Percentiles rank a stretch among this genome's conserved stretches.
Evolutionary conservation across 2,329 filamentous ascomycete species (phyloP).

Genomic region (Lecanoromycetidae sp.): DNA sequence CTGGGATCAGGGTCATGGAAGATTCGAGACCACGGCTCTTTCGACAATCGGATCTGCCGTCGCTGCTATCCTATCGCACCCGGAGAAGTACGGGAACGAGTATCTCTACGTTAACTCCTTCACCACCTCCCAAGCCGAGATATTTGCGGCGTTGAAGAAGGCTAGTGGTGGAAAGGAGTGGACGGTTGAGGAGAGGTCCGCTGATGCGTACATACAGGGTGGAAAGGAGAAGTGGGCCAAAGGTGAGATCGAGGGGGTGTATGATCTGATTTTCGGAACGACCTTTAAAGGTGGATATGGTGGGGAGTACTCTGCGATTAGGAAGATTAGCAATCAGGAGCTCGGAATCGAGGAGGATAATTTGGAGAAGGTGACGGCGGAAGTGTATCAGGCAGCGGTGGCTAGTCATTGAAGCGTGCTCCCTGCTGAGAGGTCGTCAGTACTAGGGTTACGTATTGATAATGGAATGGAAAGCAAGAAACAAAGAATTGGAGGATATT

Average conservation of each 20-base stretch:
- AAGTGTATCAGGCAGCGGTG: too few relatives aligned
- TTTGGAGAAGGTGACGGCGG: background rate
- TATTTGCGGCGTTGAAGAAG: slow-evolving; percentile 19
- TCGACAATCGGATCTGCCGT: slow-evolving; percentile 37
- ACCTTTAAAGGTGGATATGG: background rate
- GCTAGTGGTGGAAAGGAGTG: background rate
- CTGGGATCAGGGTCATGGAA: slow-evolving; percentile 39
- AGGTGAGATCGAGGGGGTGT: background rate
- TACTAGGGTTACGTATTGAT: background rate
- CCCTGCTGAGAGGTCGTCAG: background rate
- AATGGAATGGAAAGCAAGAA: too few relatives aligned
- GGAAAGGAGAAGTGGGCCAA: background rate
- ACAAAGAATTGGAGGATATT: background rate
- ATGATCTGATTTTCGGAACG: background rate
- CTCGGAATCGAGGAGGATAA: background rate
- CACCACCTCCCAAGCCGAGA: slow-evolving; percentile 33
- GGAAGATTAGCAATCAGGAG: background rate
- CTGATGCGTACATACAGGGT: background rate
- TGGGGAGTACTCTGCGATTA: background rate
- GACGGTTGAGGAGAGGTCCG: background rate
- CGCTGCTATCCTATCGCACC: slow-evolving; percentile 37
- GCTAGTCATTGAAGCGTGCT: background rate
- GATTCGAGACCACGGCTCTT: slow-evolving; percentile 40
- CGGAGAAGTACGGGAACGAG: slow-evolving; percentile 43
- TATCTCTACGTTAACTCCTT: slow-evolving; percentile 36